phyloP scores from a whole-genome alignment of 2,329 filamentous ascomycete genomes.

The Colletotrichum plurivorum region DNA sequence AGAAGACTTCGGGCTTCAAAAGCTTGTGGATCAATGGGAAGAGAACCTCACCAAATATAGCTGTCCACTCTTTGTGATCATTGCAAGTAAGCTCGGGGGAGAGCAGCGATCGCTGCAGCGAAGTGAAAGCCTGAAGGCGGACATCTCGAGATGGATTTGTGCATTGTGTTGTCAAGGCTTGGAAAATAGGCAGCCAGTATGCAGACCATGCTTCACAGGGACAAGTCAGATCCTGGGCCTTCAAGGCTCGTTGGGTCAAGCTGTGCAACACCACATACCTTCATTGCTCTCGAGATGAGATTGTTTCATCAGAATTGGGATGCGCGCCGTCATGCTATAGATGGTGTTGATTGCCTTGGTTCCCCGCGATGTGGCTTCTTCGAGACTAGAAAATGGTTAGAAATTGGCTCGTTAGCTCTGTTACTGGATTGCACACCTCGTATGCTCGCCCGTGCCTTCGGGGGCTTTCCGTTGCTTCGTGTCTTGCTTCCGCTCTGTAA shows the following conservation, averaged over 20 bases:
- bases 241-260: no score
- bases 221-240: constrained; percentile 43
- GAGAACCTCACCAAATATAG: constrained; percentile 93
- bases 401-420: constrained; percentile 56
- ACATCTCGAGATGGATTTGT: constrained; percentile 96
- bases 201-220: constrained; percentile 84
- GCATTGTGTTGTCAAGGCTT: constrained; percentile 89
- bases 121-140: constrained; percentile 87
- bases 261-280: constrained; percentile 61
- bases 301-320: constrained; percentile 89
- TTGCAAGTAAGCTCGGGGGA: constrained; percentile 87
- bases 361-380: constrained; percentile 81
- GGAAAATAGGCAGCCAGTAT: constrained; percentile 97
- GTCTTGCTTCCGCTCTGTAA: constrained; percentile 78
- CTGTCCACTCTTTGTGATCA: constrained; percentile 92
- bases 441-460: constrained; percentile 65
- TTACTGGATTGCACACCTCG: constrained; percentile 62
- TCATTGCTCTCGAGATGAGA: constrained; percentile 91
- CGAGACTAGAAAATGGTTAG: constrained; percentile 15
- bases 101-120: constrained; percentile 86
- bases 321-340: constrained; percentile 84
- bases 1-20: constrained; percentile 94
- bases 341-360: constrained; percentile 86
- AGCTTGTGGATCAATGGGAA: constrained; percentile 91
- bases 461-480: constrained; percentile 52